phyloP scores from a whole-genome alignment of 805 yeast species.

The Komagataella ulmi region DNA sequence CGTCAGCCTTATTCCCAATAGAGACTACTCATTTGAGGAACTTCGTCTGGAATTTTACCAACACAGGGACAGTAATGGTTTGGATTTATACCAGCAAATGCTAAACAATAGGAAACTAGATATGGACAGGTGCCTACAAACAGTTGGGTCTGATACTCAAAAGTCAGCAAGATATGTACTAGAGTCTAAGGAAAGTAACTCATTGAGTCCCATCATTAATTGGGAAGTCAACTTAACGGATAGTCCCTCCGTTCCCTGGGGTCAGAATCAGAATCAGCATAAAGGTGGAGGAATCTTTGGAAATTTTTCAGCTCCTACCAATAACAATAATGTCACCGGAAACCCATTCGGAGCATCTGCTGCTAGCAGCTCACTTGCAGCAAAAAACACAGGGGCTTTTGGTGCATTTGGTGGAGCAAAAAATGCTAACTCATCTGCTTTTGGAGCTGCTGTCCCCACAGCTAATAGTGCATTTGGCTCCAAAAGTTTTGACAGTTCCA shows the following conservation, averaged over 20 bases:
- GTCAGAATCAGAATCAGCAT: not conserved
- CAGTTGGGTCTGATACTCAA: not conserved
- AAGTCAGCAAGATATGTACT: not conserved
- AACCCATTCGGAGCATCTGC: not conserved
- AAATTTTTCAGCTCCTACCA: not conserved
- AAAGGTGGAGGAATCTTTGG: not conserved
- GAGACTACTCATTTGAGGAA: not conserved
- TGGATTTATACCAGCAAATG: not conserved
- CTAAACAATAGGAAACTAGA: not conserved
- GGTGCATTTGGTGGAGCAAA: not conserved
- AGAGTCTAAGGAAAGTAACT: not conserved
- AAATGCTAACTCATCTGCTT: not conserved
- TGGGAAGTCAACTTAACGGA: not conserved
- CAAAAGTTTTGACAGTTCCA: not conserved
- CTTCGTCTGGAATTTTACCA: not conserved
- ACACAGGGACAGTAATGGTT: not conserved
- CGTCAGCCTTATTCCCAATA: not conserved
- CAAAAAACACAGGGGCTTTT: not conserved
- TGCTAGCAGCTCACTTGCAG: not conserved
- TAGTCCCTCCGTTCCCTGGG: not conserved
- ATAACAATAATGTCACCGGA: not conserved
- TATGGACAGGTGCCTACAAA: not conserved
- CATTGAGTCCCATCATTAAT: not conserved
- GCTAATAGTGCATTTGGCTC: not conserved
- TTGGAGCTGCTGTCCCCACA: not conserved